Base-by-base conservation (phyloP, 495 filamentous ascomycete species). In the Penicillium chermesinum region DNA sequence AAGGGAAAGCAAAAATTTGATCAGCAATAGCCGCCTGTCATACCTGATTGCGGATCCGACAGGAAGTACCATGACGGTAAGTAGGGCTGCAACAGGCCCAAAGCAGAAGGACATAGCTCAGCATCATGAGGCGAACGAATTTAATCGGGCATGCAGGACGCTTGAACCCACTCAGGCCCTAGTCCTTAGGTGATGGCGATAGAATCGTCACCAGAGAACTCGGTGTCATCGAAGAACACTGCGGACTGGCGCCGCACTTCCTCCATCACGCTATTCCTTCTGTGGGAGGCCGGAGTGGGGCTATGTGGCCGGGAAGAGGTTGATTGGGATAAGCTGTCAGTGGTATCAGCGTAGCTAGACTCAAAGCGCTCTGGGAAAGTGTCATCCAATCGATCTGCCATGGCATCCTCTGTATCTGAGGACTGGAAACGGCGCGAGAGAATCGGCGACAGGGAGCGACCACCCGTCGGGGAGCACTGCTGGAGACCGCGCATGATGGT, bases 401-500 rank as follows among this genome's bases (percentile, higher is more conserved):
- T 35, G 1, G 61, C 36, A 38, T 69, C 62, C 22, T 56, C 55
- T 20, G 45, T 44, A n/a, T 62, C 55, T 7, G 52, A 47, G 16
- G 52, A 40, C 19, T 48, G 48, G 38, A 54, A 45, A 36, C 58
- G 65, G 38, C 53, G 64, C 30, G 57, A 63, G 1, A 65, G 44
- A 16, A 63, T 50, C 12, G 66, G 64, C 2, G 63, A 62, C 8
- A 55, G 34, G 7, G 54, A 53, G 15, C 61, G 59, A 1, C 50
- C 62, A 14, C 62, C 64, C 10, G 55, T 52, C 1, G 53, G 16
- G 12, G 62, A 71, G 50, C 71, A 80, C 56, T 80, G 74, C 20
- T 80, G 66, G 9, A 93, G 66, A 1, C 90, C 91, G 52, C 77
- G 66, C 63, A 94, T 85, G 53, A 96, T 86, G 15, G 87, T 61